Percentiles rank a stretch among this genome's conserved stretches.
These are phyloP conservation scores for Sporothrix curviconia DNA, from an alignment of 2,329 filamentous ascomycete species.

Conservation along the genomic window DNA sequence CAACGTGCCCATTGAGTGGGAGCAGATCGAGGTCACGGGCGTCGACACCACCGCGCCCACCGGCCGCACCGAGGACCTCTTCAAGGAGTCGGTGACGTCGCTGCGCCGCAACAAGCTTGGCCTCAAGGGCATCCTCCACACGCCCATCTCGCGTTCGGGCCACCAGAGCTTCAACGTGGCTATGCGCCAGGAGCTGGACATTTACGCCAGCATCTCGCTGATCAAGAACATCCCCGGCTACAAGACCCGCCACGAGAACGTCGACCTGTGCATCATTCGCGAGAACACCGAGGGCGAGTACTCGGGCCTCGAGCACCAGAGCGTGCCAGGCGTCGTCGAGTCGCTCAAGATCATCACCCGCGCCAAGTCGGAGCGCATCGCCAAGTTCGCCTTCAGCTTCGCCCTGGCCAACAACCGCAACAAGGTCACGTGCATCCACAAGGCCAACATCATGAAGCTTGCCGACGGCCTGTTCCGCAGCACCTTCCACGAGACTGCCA, in stretches of 20 bases:
- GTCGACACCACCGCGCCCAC: slow-evolving; percentile 65
- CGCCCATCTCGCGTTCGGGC: slow-evolving; percentile 89
- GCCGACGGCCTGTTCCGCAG: slow-evolving; percentile 97
- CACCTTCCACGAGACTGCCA: slow-evolving; percentile 87
- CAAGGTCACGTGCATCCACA: slow-evolving; percentile 99
- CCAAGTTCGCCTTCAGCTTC: slow-evolving; percentile 97
- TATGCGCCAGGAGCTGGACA: slow-evolving; percentile 97
- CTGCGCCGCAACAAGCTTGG: slow-evolving; percentile 98
- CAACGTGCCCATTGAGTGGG: slow-evolving; percentile 97
- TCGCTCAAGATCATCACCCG: slow-evolving; percentile 99
- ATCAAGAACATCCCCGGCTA: slow-evolving; percentile 99
- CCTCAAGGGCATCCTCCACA: slow-evolving; percentile 98
- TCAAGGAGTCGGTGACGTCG: slow-evolving; percentile 90
- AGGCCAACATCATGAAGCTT: slow-evolving; percentile 99
- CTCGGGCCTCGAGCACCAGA: slow-evolving; percentile 97
- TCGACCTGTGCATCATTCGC: slow-evolving; percentile 98
- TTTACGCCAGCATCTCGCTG: slow-evolving; percentile 94
- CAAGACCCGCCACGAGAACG: slow-evolving; percentile 91
- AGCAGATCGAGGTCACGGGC: slow-evolving; percentile 93
- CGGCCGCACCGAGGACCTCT: slow-evolving; percentile 87
- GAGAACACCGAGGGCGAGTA: slow-evolving; percentile 99
- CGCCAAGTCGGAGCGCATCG: slow-evolving; percentile 97
- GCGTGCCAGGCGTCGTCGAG: slow-evolving; percentile 91
- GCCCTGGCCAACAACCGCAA: slow-evolving; percentile 97
- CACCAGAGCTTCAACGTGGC: slow-evolving; percentile 99